Conservation (phyloP, 2,329 filamentous ascomycete species). For the Cladophialophora carrionii region DNA sequence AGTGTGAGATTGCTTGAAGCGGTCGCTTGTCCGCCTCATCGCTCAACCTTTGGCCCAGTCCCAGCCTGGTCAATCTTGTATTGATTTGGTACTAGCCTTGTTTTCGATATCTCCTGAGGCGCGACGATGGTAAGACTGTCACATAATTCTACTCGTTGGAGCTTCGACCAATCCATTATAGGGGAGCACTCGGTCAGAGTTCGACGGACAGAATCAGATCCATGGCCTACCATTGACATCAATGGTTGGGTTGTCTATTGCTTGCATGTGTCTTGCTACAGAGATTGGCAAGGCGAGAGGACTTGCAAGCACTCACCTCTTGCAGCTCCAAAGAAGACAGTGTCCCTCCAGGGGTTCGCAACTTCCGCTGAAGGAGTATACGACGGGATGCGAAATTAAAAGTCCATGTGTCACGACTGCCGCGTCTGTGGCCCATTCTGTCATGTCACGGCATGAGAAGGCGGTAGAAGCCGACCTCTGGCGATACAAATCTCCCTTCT, state of each 20-base stretch:
- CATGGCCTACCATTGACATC: neutral
- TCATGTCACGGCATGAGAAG: neutral
- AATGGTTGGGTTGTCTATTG: neutral
- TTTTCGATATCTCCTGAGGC: too few species aligned
- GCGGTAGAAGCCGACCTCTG: neutral
- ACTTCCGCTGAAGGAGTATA: neutral
- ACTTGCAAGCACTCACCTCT: neutral
- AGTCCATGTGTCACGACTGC: neutral
- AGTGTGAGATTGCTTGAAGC: too few species aligned
- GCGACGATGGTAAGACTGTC: too few species aligned
- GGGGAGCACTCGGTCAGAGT: neutral
- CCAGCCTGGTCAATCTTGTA: too few species aligned
- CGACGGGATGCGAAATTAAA: neutral
- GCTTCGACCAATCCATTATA: neutral
- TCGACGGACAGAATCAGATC: neutral
- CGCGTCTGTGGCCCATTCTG: neutral
- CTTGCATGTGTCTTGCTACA: neutral
- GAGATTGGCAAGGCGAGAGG: neutral
- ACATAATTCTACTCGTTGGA: neutral
- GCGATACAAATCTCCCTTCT: neutral
- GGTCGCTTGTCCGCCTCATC: too few species aligned
- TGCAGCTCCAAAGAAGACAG: neutral
- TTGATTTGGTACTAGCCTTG: too few species aligned
- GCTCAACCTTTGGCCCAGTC: too few species aligned
- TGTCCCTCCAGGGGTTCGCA: neutral